Evolutionary conservation across 2,329 filamentous ascomycete species (phyloP), one percentile per base, ranked within the genome.

Genomic region (Nigrospora osmanthi): DNA sequence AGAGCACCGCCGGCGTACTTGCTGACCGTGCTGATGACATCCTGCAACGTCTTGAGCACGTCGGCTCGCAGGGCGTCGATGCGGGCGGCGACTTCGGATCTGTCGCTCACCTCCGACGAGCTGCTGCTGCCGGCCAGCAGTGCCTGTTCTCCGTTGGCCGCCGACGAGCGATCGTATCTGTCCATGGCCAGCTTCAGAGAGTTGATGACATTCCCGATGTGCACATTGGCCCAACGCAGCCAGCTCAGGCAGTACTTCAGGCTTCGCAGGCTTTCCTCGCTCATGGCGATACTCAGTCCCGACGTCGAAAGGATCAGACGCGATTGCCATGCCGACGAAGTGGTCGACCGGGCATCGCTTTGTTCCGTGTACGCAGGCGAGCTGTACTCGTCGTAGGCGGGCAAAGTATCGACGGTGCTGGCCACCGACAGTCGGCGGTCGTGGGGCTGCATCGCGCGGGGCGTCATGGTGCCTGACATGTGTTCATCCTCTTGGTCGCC

Each of bases 1-100:
- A 98, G 71, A 1, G 90, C 88, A 35, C 89, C 88, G n/a, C 90
- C 90, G 0, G 90, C 87, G 55, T 95, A 95, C 53, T 84, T 88
- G 45, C 87, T 94, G 0, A 98, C 88, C 6, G 86, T 84, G 50
- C 87, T 81, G 35, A 95, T 87, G 30, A 90, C 87, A 44, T 83
- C 81, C 53, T 90, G 87, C 12, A 97, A 73, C 0, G 83, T 85
- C 54, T 85, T 83, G 50, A 95, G 77, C 2, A 93, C 79, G 47
- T 90, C 86, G 6, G 72, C 71, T 55, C 81, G 82, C 38, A 89
- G 70, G 2, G 71, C 73, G 12, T 83, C 80, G 39, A 96, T 87
- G 44, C 76, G 75, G 40, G 80, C 76, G 4, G 72, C 73, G 15
- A 82, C 66, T 49, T 76, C 71, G 46, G 59, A 67, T 28, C 67